Percentiles rank a stretch among this genome's conserved stretches.
Evolutionary conservation across 805 yeast genomes (phyloP).

Genomic region (Ogataea trehaloabstinens): DNA sequence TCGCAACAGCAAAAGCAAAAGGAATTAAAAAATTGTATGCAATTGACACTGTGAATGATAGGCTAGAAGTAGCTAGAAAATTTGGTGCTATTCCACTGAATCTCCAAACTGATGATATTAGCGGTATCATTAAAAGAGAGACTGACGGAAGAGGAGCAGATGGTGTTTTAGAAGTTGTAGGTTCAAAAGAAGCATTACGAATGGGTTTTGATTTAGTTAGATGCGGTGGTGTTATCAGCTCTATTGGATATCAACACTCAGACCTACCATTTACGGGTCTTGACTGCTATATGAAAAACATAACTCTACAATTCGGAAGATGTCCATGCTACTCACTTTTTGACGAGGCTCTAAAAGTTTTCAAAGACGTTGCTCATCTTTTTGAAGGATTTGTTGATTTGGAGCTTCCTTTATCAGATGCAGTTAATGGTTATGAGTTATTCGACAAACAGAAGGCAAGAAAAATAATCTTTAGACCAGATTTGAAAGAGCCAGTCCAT

Average conservation of each 20-base stretch:
- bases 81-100: constrained; percentile 42
- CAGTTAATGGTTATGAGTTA: constrained; percentile 44
- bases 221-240: constrained; percentile 55
- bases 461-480: constrained; percentile 47
- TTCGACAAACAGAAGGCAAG: constrained; percentile 55
- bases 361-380: constrained; percentile 41
- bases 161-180: constrained; percentile 60
- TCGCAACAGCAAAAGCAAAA: constrained; percentile 40
- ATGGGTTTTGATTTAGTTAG: constrained; percentile 54
- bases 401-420: constrained; percentile 43
- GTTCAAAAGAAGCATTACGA: constrained; percentile 49
- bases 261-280: constrained; percentile 54
- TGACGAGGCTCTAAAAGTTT: constrained; percentile 48
- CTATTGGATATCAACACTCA: constrained; percentile 61
- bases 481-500: constrained; percentile 10
- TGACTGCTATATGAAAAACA: constrained; percentile 56
- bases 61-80: constrained; percentile 45
- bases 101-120: constrained; percentile 41
- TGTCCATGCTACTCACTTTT: constrained; percentile 61
- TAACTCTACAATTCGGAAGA: constrained; percentile 59
- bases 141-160: constrained; percentile 55
- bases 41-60: constrained; percentile 47
- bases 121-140: constrained; percentile 32
- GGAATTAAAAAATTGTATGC: constrained; percentile 46
- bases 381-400: constrained; percentile 53